Evolutionary conservation across 371 early-diverging fungal genomes (phyloP).

Genomic region (Zancudomyces culisetae): DNA sequence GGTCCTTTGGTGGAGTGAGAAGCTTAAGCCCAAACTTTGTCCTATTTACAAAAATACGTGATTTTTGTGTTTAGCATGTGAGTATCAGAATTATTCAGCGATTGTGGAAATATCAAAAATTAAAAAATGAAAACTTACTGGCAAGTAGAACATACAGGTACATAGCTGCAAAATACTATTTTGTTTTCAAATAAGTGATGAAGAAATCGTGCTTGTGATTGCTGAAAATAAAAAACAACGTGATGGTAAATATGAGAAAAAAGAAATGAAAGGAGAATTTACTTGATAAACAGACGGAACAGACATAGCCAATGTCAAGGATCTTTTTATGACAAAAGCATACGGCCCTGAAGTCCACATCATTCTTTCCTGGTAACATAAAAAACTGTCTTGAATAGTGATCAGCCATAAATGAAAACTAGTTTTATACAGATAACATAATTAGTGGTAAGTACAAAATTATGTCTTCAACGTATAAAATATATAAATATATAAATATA

Average conservation of each 20-base stretch:
- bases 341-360: constrained; percentile 84
- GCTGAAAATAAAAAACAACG: background rate
- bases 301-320: constrained; percentile 82
- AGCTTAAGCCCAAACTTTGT: too few relatives aligned
- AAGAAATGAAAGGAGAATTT: background rate
- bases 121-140: constrained; percentile 5
- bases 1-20: too few relatives aligned
- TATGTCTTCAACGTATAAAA: too few relatives aligned
- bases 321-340: constrained; percentile 91
- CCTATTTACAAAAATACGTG: too few relatives aligned
- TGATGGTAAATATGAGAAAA: background rate
- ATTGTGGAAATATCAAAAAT: too few relatives aligned
- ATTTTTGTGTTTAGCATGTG: too few relatives aligned
- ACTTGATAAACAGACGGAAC: constrained; percentile 80
- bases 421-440: constrained; percentile 2
- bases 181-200: background rate
- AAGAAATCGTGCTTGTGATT: background rate
- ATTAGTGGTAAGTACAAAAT: background rate
- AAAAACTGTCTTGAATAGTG: constrained; percentile 45
- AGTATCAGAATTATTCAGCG: too few relatives aligned
- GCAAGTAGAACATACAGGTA: constrained; percentile 4
- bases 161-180: constrained; percentile 5
- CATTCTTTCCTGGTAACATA: constrained; percentile 49
- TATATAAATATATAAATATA: too few relatives aligned
- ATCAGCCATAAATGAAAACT: constrained; percentile 66